Conservation (phyloP, 371 early-diverging fungal species). For the Rhizopus arrhizus region DNA sequence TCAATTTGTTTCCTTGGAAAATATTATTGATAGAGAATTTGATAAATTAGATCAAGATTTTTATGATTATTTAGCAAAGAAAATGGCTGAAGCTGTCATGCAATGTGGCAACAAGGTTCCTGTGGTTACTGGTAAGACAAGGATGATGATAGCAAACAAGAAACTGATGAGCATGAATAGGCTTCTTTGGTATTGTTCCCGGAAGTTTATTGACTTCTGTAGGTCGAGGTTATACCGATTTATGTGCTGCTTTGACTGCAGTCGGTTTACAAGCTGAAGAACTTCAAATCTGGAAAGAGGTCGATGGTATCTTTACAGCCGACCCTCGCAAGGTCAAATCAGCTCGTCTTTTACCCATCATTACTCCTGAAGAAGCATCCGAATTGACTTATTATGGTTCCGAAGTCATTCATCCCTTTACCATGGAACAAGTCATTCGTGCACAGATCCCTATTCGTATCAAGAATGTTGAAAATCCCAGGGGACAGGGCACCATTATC, state of each 20-base stretch:
- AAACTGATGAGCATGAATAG: slow-evolving; percentile 31
- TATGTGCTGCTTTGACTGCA: slow-evolving; percentile 95
- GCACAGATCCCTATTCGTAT: slow-evolving; percentile 96
- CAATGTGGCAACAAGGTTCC: slow-evolving; percentile 73
- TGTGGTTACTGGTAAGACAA: slow-evolving; percentile 78
- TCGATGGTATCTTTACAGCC: slow-evolving; percentile 98
- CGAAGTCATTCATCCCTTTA: slow-evolving; percentile 98
- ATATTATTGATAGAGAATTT: slow-evolving; percentile 78
- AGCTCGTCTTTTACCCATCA: slow-evolving; percentile 87
- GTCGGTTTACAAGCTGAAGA: slow-evolving; percentile 88
- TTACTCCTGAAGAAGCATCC: slow-evolving; percentile 97
- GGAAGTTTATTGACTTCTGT: slow-evolving; percentile 88
- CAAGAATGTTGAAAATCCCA: slow-evolving; percentile 94
- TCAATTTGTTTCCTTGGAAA: slow-evolving; percentile 82
- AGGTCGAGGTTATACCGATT: slow-evolving; percentile 98
- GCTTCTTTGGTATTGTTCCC: slow-evolving; percentile 96
- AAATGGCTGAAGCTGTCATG: slow-evolving; percentile 66
- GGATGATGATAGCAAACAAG: neutral
- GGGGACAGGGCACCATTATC: slow-evolving; percentile 92
- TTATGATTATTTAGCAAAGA: slow-evolving; percentile 83
- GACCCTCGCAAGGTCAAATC: slow-evolving; percentile 93
- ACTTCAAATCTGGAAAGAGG: slow-evolving; percentile 98
- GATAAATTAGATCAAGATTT: slow-evolving; percentile 88
- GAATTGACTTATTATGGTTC: slow-evolving; percentile 98
- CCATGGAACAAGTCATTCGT: slow-evolving; percentile 98